Evolutionary conservation across 495 filamentous ascomycete species (phyloP).

Genomic region (Penicillium subrubescens): DNA sequence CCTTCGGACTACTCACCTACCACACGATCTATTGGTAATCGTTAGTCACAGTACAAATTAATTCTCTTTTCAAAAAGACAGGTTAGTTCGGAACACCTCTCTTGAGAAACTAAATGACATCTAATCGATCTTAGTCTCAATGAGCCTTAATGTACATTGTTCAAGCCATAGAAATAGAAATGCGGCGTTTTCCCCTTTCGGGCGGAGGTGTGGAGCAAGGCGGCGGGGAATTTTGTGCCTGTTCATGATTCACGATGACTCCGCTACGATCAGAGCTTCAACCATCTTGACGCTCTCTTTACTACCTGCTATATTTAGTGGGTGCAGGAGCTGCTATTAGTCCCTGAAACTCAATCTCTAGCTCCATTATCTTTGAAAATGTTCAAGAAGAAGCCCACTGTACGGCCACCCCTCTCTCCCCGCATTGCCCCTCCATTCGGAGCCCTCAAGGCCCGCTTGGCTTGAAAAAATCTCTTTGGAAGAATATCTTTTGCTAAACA

Average conservation of each 20-base stretch:
- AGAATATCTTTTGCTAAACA: slow-evolving; percentile 1
- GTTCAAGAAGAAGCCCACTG: slow-evolving; percentile 83
- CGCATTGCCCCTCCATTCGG: slow-evolving; percentile 31
- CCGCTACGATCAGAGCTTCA: neutral
- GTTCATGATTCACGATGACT: neutral
- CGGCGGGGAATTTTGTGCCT: slow-evolving; percentile 5
- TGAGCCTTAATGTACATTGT: neutral
- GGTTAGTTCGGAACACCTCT: too few species aligned
- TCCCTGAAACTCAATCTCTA: neutral
- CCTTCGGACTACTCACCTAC: too few species aligned
- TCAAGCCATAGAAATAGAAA: neutral
- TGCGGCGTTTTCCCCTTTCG: neutral
- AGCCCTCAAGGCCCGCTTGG: slow-evolving; percentile 2
- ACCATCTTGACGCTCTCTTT: neutral
- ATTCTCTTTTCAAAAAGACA: too few species aligned
- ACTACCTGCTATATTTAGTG: neutral
- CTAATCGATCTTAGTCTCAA: neutral
- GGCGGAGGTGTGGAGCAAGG: slow-evolving; percentile 1
- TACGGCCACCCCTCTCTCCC: slow-evolving; percentile 34
- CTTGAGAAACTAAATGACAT: neutral
- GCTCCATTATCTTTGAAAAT: slow-evolving; percentile 37
- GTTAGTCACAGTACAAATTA: too few species aligned
- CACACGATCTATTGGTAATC: too few species aligned
- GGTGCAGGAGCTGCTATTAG: neutral
- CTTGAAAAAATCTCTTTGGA: neutral